Evolutionary conservation across 352 stramenopile genomes (phyloP).

Genomic region (Globisporangium spinosum): DNA sequence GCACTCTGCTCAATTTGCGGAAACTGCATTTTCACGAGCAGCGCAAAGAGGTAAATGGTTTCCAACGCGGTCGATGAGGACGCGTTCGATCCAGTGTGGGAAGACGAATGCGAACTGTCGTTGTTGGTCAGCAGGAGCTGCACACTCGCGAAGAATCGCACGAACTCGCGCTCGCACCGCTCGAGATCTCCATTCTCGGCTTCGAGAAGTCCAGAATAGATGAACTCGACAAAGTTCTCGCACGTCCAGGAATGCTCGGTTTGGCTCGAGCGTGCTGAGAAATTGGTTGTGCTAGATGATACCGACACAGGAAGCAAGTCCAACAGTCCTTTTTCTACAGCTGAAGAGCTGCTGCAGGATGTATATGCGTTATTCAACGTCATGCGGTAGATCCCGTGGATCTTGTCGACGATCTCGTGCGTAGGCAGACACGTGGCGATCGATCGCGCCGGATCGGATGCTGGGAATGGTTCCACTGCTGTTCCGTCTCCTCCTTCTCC

Average conservation of each 20-base stretch:
- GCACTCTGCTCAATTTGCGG: background rate
- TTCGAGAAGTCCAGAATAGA: slow-evolving; percentile 32
- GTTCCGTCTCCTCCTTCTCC: background rate
- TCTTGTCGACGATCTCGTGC: slow-evolving; percentile 30
- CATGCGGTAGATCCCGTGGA: slow-evolving; percentile 31
- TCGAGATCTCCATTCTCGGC: slow-evolving; percentile 21
- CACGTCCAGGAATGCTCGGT: slow-evolving; percentile 20
- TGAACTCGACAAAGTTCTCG: slow-evolving; percentile 29
- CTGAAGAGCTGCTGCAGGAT: background rate
- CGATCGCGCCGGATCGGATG: slow-evolving; percentile 16
- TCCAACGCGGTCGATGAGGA: background rate
- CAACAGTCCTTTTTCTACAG: background rate
- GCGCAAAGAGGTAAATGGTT: slow-evolving; percentile 27
- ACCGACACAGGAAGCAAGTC: slow-evolving; percentile 7
- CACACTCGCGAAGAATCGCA: slow-evolving; percentile 37
- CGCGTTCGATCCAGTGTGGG: background rate
- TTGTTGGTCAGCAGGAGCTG: slow-evolving; percentile 23
- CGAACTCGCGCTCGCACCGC: slow-evolving; percentile 28
- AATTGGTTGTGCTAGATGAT: background rate
- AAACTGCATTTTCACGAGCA: slow-evolving; percentile 27
- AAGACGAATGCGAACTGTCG: slow-evolving; percentile 13
- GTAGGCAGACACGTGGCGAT: slow-evolving; percentile 25
- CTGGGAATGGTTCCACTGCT: slow-evolving; percentile 18
- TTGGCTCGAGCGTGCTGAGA: background rate
- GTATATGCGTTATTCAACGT: slow-evolving; percentile 20